Base-by-base conservation (phyloP, 192 early-diverging fungal genomes). In the Backusella circina region DNA sequence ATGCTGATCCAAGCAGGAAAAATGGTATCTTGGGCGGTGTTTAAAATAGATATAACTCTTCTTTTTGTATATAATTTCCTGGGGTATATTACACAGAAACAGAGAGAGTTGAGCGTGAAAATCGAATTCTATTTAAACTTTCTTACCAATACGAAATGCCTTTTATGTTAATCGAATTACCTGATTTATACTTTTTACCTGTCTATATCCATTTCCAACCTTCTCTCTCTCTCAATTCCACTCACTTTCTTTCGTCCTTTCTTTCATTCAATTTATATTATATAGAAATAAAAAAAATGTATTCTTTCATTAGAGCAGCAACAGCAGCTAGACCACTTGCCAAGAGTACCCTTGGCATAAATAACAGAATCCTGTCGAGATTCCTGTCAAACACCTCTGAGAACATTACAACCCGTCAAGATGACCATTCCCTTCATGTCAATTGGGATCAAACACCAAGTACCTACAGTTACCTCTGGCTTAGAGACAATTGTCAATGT, bases 401-500 rank as follows among this genome's bases (percentile, higher is more conserved):
- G 28, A 61, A 61, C 26, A 13, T 71, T 9, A 50, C 41, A 13
- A 36, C 57, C 18, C 73, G 37, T 26, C 38, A 36, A 33, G 64
- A 74, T 65, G 36, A 31, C 15, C 64, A 66, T 39, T 35, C 39
- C 10, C 37, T 74, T 44, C 73, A 74, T 44, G 35, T 74, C 64
- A 41, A 74, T 12, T 74, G 73, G 73, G 21, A 28, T 44, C 18
- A 73, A 8, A 31, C 10, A 6, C 30, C 57, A 5, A 75, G 74
- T 30, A 41, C 66, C 21, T 82, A 78, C 31, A 82, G 80, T 33
- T 73, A 78, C 23, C 39, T 89, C 28, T 90, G 89, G 89, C 84
- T 90, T 23, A 77, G 88, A 47, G 89, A 90, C 71, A 89, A 88
- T 57, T 90, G 89, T 71, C 87, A 77, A 18, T 90, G 89, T 47